phyloP scores from a whole-genome alignment of 805 yeast species.

The Lachancea fermentati region DNA sequence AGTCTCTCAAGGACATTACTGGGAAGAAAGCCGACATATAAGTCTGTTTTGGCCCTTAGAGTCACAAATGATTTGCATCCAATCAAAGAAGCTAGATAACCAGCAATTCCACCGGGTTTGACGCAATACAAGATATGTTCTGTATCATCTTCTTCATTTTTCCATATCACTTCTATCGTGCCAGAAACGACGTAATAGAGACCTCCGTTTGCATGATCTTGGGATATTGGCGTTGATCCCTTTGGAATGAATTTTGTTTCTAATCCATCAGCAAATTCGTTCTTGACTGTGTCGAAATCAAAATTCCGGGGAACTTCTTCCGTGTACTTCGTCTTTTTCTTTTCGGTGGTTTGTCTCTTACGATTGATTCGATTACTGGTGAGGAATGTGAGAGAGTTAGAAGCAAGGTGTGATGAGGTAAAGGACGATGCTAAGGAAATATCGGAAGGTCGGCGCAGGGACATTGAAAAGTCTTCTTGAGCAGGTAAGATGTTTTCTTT shows the following conservation, averaged over 20 bases:
- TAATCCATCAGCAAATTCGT: constrained; percentile 54
- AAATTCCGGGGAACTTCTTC: constrained; percentile 19
- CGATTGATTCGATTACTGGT: constrained; percentile 2
- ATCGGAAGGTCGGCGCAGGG: constrained; percentile 6
- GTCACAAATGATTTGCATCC: constrained; percentile 76
- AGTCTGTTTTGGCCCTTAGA: constrained; percentile 54
- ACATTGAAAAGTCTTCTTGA: background rate
- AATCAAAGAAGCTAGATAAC: constrained; percentile 74
- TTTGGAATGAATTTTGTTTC: constrained; percentile 49
- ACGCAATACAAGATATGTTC: constrained; percentile 51
- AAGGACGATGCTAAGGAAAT: constrained; percentile 7
- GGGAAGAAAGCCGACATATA: constrained; percentile 68
- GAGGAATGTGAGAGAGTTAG: constrained; percentile 2
- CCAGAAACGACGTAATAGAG: constrained; percentile 80
- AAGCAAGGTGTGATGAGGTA: constrained; percentile 3
- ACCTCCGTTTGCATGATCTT: constrained; percentile 66
- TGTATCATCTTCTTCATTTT: constrained; percentile 26
- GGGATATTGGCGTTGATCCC: constrained; percentile 54
- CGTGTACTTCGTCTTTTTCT: constrained; percentile 1
- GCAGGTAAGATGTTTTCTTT: constrained; percentile 30
- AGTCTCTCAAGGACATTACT: constrained; percentile 56
- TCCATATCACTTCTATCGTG: constrained; percentile 52
- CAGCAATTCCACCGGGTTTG: constrained; percentile 76
- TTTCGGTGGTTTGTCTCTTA: background rate
- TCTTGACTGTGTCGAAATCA: constrained; percentile 47